Conservation (phyloP, 257 asterid genomes). For the Haberlea rhodopensis region DNA sequence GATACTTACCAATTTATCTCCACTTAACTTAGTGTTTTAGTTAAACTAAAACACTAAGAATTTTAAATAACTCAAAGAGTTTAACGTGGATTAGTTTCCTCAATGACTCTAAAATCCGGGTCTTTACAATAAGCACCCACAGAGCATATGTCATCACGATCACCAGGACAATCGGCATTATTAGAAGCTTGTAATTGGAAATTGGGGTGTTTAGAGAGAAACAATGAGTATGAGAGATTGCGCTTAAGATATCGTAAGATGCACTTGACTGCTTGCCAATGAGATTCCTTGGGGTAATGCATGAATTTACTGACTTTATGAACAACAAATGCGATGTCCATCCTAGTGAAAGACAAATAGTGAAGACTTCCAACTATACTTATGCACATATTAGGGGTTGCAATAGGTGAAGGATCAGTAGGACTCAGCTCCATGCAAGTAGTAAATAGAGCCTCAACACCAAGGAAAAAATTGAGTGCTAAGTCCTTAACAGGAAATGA, state of each 20-base stretch:
- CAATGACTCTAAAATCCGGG: too few species aligned
- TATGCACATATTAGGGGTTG: background rate
- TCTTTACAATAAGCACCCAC: too few species aligned
- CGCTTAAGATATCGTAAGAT: background rate
- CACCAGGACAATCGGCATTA: background rate
- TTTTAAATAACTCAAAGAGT: too few species aligned
- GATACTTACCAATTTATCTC: too few species aligned
- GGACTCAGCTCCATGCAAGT: too few species aligned
- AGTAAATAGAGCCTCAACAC: too few species aligned
- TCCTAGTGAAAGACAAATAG: background rate
- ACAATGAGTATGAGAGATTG: background rate
- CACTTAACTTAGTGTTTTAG: too few species aligned
- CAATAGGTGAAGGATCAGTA: background rate
- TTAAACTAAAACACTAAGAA: too few species aligned
- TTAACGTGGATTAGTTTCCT: too few species aligned
- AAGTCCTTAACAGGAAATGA: too few species aligned
- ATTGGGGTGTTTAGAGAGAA: background rate
- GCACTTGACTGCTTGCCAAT: background rate
- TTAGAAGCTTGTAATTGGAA: background rate
- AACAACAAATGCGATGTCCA: background rate
- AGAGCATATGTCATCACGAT: background rate
- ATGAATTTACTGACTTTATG: background rate
- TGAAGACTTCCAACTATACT: background rate
- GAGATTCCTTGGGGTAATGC: background rate
- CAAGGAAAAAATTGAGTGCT: too few species aligned